Percentiles rank a stretch among this genome's conserved stretches.
Conservation (phyloP, 163 green algal genomes). For the Prototheca cutis region DNA sequence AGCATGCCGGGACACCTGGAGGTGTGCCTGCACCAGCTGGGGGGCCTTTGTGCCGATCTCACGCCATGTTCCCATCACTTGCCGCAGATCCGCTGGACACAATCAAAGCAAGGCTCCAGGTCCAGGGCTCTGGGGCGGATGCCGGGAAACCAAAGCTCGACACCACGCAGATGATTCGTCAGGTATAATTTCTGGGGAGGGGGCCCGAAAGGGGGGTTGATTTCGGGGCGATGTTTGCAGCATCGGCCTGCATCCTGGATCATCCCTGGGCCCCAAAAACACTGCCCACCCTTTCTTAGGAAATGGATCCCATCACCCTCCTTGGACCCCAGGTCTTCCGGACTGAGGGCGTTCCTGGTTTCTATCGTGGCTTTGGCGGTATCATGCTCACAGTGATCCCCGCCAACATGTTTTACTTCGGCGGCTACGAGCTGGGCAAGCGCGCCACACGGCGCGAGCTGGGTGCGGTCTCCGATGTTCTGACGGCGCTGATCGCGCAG, state of each 20-base stretch:
- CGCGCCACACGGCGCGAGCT: slow-evolving; percentile 15
- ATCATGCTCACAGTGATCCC: slow-evolving; percentile 43
- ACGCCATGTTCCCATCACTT: background rate
- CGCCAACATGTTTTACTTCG: slow-evolving; percentile 59
- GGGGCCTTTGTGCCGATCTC: too few relatives aligned
- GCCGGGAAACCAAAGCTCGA: background rate
- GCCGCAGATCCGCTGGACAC: slow-evolving; percentile 63
- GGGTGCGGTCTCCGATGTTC: slow-evolving; percentile 46
- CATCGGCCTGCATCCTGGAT: too few relatives aligned
- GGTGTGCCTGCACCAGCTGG: too few relatives aligned
- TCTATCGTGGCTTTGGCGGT: slow-evolving; percentile 71
- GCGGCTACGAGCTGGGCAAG: slow-evolving; percentile 61
- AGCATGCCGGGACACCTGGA: background rate
- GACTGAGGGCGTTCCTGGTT: slow-evolving; percentile 32
- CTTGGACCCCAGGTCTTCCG: slow-evolving; percentile 23
- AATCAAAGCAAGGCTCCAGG: slow-evolving; percentile 67
- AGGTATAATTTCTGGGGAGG: too few relatives aligned
- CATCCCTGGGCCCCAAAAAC: too few relatives aligned
- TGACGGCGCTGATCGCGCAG: slow-evolving; percentile 52
- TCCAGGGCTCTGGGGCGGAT: slow-evolving; percentile 30
- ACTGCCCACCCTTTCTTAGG: too few relatives aligned
- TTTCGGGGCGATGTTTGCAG: too few relatives aligned
- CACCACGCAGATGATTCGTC: background rate
- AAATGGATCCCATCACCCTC: too few relatives aligned
- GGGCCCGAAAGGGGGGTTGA: background rate